phyloP scores from a whole-genome alignment of 106 monocot genomes.

The Platanthera zijinensis region DNA sequence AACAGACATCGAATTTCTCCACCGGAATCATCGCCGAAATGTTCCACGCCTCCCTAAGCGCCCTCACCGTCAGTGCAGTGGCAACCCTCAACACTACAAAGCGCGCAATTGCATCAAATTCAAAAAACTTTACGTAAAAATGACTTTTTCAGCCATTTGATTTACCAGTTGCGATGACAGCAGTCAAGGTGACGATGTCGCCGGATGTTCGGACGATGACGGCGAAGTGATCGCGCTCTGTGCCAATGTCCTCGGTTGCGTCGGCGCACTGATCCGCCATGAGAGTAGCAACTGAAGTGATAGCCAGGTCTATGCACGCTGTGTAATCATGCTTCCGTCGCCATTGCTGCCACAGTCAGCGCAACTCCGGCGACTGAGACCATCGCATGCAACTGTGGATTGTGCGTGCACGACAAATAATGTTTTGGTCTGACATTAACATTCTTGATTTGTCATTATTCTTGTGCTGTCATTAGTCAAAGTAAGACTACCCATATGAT shows the following conservation, averaged over 20 bases:
- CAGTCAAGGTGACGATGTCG: slow-evolving; percentile 56
- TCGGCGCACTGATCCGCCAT: slow-evolving; percentile 74
- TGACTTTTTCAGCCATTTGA: background rate
- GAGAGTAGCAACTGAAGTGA: slow-evolving; percentile 65
- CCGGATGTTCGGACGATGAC: slow-evolving; percentile 53
- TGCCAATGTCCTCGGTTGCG: slow-evolving; percentile 58
- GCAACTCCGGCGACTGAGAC: slow-evolving; percentile 69
- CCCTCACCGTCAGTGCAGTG: slow-evolving; percentile 70
- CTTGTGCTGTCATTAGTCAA: too few species aligned
- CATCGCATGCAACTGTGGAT: slow-evolving; percentile 75
- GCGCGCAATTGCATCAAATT: background rate
- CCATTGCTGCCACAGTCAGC: slow-evolving; percentile 44
- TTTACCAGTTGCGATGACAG: slow-evolving; percentile 73
- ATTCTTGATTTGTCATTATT: too few species aligned
- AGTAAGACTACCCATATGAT: too few species aligned
- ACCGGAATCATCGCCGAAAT: slow-evolving; percentile 75
- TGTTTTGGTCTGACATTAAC: too few species aligned
- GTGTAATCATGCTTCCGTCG: slow-evolving; percentile 33
- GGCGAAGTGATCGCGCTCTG: slow-evolving; percentile 60
- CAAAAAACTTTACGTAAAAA: background rate
- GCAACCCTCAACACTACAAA: slow-evolving; percentile 68
- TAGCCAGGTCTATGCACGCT: slow-evolving; percentile 48
- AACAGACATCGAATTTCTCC: slow-evolving; percentile 40
- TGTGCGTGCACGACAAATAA: slow-evolving; percentile 44
- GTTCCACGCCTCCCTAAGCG: slow-evolving; percentile 86